Conservation (phyloP, 2,329 filamentous ascomycete genomes). For the Hyphodiscus sp. region DNA sequence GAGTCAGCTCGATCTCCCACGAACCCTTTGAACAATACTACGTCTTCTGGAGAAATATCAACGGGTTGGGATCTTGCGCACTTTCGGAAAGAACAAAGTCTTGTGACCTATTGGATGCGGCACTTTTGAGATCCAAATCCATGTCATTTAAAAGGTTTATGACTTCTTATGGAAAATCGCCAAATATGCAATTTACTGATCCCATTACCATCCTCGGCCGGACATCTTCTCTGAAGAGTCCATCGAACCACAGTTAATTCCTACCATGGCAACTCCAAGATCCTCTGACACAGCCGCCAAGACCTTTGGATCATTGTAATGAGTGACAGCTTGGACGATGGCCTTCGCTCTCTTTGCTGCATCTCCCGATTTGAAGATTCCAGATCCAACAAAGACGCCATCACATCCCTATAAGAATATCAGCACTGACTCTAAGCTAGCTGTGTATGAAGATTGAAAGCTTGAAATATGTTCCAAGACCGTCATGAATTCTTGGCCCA, state of each 20-base stretch:
- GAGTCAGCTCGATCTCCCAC: too few relatives aligned
- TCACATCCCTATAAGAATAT: constrained; percentile 99
- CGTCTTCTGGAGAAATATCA: too few relatives aligned
- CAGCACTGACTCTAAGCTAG: constrained; percentile 73
- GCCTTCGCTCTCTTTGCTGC: constrained; percentile 85
- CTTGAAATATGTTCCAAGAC: too few relatives aligned
- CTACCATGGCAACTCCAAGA: constrained; percentile 96
- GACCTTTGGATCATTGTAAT: constrained; percentile 79
- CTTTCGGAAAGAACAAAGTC: too few relatives aligned
- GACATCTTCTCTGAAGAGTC: constrained; percentile 75
- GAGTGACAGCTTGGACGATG: constrained; percentile 89
- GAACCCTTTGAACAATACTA: too few relatives aligned
- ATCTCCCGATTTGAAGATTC: constrained; percentile 96
- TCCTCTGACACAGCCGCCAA: constrained; percentile 82
- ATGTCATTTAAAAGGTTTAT: background rate
- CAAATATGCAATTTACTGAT: background rate
- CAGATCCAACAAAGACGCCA: constrained; percentile 92
- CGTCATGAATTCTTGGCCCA: too few relatives aligned
- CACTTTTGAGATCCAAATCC: background rate
- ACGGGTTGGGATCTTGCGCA: too few relatives aligned
- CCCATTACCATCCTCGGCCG: constrained; percentile 69
- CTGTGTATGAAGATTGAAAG: too few relatives aligned
- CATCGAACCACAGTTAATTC: constrained; percentile 80
- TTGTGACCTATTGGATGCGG: too few relatives aligned
- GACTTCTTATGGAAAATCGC: background rate